phyloP scores from a whole-genome alignment of 306 rosid genomes.

The Vigna angularis region DNA sequence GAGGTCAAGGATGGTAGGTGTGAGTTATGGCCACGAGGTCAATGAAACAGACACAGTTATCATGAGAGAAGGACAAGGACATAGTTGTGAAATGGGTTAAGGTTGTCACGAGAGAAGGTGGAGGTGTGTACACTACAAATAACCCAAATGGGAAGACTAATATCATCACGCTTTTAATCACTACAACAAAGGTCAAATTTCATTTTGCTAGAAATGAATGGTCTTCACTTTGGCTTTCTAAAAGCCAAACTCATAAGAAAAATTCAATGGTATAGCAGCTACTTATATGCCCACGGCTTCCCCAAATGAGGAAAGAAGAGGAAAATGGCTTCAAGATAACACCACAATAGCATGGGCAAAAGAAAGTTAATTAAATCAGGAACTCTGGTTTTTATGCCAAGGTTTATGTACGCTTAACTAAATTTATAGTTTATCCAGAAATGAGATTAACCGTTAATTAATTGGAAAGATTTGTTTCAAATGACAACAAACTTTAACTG shows the following conservation, averaged over 20 bases:
- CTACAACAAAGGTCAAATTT: not conserved
- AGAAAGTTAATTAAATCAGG: too few relatives aligned
- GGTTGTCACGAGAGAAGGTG: not conserved
- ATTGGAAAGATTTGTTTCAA: not conserved
- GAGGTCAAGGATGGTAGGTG: not conserved
- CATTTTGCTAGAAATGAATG: not conserved
- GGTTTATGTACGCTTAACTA: not conserved
- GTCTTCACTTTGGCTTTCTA: not conserved
- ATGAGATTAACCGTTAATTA: not conserved
- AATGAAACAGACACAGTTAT: not conserved
- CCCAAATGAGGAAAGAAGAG: slow-evolving; percentile 5
- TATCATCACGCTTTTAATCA: not conserved
- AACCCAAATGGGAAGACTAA: not conserved
- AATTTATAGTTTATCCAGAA: not conserved
- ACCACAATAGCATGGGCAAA: too few relatives aligned
- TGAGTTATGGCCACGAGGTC: not conserved
- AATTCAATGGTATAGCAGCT: not conserved
- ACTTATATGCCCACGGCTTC: not conserved
- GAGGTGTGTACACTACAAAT: not conserved
- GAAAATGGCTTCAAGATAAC: not conserved
- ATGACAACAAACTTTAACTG: not conserved
- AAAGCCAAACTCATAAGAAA: not conserved
- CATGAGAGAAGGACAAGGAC: too few relatives aligned
- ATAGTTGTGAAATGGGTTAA: not conserved
- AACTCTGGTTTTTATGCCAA: not conserved